A percentile compares a stretch with the other conserved stretches of the same genome.
phyloP scores from a whole-genome alignment of 129 eudicot species.

The Ambrosia trifida region DNA sequence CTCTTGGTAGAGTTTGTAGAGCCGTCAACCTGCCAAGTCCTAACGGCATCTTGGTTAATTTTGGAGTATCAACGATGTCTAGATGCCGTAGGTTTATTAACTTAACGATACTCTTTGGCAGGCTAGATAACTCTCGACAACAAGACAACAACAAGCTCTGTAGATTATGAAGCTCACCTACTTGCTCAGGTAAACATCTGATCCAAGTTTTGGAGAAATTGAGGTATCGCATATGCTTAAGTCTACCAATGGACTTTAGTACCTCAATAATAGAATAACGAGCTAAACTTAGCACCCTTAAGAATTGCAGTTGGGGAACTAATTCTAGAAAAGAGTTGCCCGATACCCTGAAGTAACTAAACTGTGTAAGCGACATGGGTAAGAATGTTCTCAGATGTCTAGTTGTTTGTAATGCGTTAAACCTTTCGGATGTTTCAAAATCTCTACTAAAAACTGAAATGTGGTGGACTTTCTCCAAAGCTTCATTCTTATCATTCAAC shows the following conservation, averaged over 20 bases:
- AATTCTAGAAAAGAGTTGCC: not conserved
- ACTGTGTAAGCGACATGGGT: not conserved
- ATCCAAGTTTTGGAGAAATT: not conserved
- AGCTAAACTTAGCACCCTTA: constrained; percentile 3
- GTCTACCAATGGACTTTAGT: not conserved
- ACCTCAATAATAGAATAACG: not conserved
- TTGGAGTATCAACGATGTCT: not conserved
- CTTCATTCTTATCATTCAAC: not conserved
- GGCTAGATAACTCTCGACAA: not conserved
- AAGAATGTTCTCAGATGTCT: not conserved
- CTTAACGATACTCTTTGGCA: not conserved
- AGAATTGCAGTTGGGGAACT: not conserved
- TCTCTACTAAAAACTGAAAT: not conserved
- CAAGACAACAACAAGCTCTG: not conserved
- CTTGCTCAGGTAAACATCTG: constrained; percentile 9
- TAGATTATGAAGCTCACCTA: not conserved
- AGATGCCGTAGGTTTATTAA: too few relatives aligned
- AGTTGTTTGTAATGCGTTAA: not conserved
- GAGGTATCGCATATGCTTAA: constrained; percentile 17
- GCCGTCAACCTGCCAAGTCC: constrained; percentile 24
- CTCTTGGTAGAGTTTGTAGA: constrained; percentile 33
- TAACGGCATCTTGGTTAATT: not conserved
- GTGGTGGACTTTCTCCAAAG: not conserved
- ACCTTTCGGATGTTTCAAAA: not conserved
- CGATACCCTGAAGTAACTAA: not conserved